phyloP scores from a whole-genome alignment of 106 monocot species.

The Apostasia ramifera region DNA sequence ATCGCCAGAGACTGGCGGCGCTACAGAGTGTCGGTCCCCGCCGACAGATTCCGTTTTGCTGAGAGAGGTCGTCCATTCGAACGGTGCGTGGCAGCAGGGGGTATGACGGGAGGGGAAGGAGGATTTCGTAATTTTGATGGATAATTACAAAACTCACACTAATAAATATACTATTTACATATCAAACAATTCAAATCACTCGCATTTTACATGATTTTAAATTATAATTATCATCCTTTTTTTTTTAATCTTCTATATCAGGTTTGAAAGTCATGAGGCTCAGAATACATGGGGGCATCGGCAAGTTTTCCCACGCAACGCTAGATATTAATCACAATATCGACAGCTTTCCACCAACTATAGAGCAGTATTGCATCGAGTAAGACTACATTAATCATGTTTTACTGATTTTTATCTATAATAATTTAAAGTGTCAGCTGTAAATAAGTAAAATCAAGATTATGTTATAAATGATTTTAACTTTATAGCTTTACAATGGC shows the following conservation, averaged over 20 bases:
- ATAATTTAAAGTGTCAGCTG: not conserved
- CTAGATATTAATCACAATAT: constrained; percentile 9
- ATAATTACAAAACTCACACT: not conserved
- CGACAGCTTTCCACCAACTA: constrained; percentile 3
- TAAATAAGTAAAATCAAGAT: not conserved
- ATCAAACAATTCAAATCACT: not conserved
- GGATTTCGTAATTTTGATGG: not conserved
- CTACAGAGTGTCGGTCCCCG: not conserved
- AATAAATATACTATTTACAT: not conserved
- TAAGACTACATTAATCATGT: not conserved
- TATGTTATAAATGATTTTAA: not conserved
- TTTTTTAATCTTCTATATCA: not conserved
- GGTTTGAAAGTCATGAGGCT: constrained; percentile 31
- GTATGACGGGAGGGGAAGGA: too few species aligned
- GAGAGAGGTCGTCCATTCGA: constrained; percentile 44
- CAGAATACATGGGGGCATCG: constrained; percentile 39
- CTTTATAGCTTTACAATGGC: too few species aligned
- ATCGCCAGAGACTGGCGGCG: not conserved
- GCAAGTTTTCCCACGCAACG: constrained; percentile 41
- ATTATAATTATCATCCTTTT: not conserved
- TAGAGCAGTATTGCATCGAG: constrained; percentile 29
- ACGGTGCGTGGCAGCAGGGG: constrained; percentile 15
- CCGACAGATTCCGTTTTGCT: constrained; percentile 22
- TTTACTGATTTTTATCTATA: not conserved
- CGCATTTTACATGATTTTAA: not conserved